Evolutionary conservation across 2,329 filamentous ascomycete genomes (phyloP), one percentile per base, ranked within the genome.

Genomic region (Colletotrichum gigasporum): DNA sequence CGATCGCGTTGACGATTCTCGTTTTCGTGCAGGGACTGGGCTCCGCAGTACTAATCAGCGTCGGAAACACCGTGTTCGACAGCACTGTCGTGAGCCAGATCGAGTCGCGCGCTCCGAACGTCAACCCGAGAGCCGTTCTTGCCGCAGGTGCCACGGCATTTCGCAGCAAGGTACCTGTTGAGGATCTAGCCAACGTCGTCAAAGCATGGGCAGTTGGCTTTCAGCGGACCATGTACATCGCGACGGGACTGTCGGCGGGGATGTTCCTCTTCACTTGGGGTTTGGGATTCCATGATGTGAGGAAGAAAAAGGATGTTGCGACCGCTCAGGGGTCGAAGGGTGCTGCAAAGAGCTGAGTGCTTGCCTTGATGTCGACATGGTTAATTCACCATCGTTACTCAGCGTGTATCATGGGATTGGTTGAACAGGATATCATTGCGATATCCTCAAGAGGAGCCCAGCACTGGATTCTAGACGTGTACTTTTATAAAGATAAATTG

Each of bases 21-120:
- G 66, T 66, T 67, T 71, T 83, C 67, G 73, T 74, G 35, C 80
- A 84, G 66, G 82, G 78, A 4, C 75, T 84, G 63, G 82, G 82
- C 5, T 79, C 80, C 10, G 79, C 83, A 2, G 75, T 85, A 16
- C 80, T 83, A 68, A 74, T 85, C 30, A 79, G 81, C 4, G 62
- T 71, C 10, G 68, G 67, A 37, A 74, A 76, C 34, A 47, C 53
- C 2, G 39, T 66, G 11, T 63, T 66, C 22, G 26, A 44, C 26
- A 44, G 24, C 2, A 42, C 54, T 3, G 34, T 64, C 6, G 12
- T 18, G 3, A 24, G n/a, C 20, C 7, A 59, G 1, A 37, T 60
- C 0, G 8, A 5, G 11, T 14, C 28, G 2, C 9, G 35, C 56
- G 24, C 72, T 73, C 32, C 76, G 76, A 5, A 71, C 78, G 65